phyloP scores from a whole-genome alignment of 352 stramenopile genomes.

The Saprolegnia diclina region DNA sequence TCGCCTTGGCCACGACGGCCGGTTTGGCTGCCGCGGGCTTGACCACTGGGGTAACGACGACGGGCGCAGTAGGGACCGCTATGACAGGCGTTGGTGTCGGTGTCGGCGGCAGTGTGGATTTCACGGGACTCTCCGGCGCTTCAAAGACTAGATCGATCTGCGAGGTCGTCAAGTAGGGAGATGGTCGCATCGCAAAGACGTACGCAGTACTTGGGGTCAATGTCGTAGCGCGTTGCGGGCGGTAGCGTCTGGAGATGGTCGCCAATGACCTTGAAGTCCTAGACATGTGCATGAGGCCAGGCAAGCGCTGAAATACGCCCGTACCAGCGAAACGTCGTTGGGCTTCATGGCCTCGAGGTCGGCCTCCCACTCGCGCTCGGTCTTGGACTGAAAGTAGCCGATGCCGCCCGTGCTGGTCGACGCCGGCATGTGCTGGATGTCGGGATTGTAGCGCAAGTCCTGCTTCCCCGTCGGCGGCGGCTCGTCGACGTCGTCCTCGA shows the following conservation, averaged over 20 bases:
- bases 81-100: no score
- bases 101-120: no score
- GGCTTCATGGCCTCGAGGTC: constrained; percentile 33
- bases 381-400: constrained; percentile 27
- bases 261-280: constrained; percentile 71
- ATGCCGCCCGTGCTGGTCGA: constrained; percentile 9
- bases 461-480: not conserved
- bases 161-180: not conserved
- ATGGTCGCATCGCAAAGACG: constrained; percentile 24
- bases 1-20: not conserved
- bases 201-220: constrained; percentile 74
- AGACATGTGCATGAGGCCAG: not conserved
- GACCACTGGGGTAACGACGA: not conserved
- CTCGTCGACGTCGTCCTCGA: constrained; percentile 60
- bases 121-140: no score
- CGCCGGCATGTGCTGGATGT: constrained; percentile 16
- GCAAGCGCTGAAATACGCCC: constrained; percentile 16
- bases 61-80: not conserved
- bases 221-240: constrained; percentile 49
- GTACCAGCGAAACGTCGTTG: constrained; percentile 42
- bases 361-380: constrained; percentile 55
- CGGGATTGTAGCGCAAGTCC: constrained; percentile 24
- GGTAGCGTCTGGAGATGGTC: constrained; percentile 44
- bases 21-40: not conserved
- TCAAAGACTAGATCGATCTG: not conserved